Percentiles rank a stretch among this genome's conserved stretches.
phyloP scores from a whole-genome alignment of 2,329 filamentous ascomycete species.

The Huntiella bhutanensis region DNA sequence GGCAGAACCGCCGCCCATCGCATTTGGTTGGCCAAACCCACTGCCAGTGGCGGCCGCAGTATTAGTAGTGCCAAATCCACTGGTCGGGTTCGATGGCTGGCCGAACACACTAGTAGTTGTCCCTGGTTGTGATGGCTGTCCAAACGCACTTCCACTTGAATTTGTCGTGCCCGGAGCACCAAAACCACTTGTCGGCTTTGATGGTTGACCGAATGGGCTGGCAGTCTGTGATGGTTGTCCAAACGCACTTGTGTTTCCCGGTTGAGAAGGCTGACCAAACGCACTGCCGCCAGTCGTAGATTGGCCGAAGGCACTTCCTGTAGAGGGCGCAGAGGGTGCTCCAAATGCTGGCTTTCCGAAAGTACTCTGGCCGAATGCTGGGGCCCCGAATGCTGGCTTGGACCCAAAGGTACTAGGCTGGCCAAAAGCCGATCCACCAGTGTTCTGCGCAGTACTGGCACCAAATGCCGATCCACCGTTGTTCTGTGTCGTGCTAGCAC shows the following conservation, averaged over 20 bases:
- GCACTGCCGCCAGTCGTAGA: conserved; percentile 17
- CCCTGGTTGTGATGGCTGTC: conserved; percentile 19
- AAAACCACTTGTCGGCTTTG: conserved; percentile 20
- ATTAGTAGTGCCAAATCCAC: conserved; percentile 22
- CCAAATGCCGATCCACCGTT: conserved; percentile 12
- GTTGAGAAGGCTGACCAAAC: conserved; percentile 18
- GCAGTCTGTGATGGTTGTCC: conserved; percentile 18
- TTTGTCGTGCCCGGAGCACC: conserved; percentile 20
- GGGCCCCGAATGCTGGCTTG: conserved; percentile 20
- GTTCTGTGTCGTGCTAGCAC: neutral
- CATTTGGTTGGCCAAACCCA: conserved; percentile 18
- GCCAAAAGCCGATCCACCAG: conserved; percentile 12
- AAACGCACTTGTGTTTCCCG: conserved; percentile 19
- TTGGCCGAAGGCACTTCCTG: conserved; percentile 20
- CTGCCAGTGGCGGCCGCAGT: conserved; percentile 20
- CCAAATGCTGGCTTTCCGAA: conserved; percentile 10
- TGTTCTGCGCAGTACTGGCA: neutral
- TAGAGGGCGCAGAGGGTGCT: neutral
- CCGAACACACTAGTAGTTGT: conserved; percentile 17
- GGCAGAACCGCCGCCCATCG: conserved; percentile 16
- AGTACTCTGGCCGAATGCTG: conserved; percentile 7
- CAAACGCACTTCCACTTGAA: conserved; percentile 19
- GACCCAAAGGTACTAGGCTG: conserved; percentile 17
- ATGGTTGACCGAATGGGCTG: conserved; percentile 18
- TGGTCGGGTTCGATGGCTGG: conserved; percentile 18